Base-by-base conservation (phyloP, 1,284 basidiomycete genomes). In the Trichosporon sp. region DNA sequence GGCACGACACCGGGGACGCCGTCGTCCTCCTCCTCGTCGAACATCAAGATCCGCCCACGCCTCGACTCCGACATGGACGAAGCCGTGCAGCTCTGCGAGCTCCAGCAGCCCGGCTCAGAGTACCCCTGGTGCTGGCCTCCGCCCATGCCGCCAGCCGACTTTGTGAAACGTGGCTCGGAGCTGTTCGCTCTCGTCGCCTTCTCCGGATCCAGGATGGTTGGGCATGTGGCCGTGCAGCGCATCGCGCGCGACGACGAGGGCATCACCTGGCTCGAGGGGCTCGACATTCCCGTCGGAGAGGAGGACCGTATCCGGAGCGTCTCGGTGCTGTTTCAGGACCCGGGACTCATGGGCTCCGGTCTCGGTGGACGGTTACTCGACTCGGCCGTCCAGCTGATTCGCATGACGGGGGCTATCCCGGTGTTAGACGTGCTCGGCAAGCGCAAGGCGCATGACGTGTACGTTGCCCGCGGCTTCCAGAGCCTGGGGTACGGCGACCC, bases 61-160 rank as follows among this genome's bases (percentile, higher is more conserved):
- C 19, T 26, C 19, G 31, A 32, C 5, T n/a, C 14, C 14, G 59
- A 63, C 59, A 37, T 63, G 32, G 14, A 16, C 31, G 59, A 32
- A 8, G 31, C 32, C 14, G 59, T 63, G 12, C 11, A 35, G 32
- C 31, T 63, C 31, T 63, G 59, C 59, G 32, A 63, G 59, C 31
- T 35, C 6, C 59, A 63, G 59, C 59, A 63, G 59, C 59, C 59
- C 31, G 21, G 19, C 14, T 63, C 59, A 12, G 6, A 16, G 7
- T 63, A 63, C 59, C 59, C 59, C 5, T 63, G 59, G 59, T 63
- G 59, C 59, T 63, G 59, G 59, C 59, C 59, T 32, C 59, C 59
- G 31, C 59, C 59, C 16, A 63, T 63, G 59, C 32, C 59, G 59
- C 59, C 59, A 11, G 31, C 59, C 4, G 32, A 63, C 19, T 63